Evolutionary conservation across 1,284 basidiomycete genomes (phyloP), one percentile per base, ranked within the genome.

Genomic region (Melampsora americana): DNA sequence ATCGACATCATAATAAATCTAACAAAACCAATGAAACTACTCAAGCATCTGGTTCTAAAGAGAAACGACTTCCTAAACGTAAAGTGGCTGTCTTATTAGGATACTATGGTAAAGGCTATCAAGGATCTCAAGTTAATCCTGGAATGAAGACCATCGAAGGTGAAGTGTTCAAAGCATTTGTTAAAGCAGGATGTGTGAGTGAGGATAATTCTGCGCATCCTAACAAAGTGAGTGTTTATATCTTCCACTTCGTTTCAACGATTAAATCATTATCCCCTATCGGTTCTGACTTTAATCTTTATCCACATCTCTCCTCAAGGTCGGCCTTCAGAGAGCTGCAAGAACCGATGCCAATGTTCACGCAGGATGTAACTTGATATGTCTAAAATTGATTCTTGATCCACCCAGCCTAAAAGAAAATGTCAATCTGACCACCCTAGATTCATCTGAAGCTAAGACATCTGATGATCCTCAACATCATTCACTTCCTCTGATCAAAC

Each of bases 301-400:
- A 7, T 39, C 26, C 44, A 7, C n/a, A 3, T n/a, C n/a, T n/a
- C n/a, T n/a, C n/a, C 44, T 26, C 50, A 53, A 92, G 92, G 91
- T 95, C 69, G 88, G 87, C 66, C 87, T 99, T 16, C 89, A 89
- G 61, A 88, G 96, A 50, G 92, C 95, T 1, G 96, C 96, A 6
- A 86, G 96, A 1, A 99, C 96, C 0, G 96, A 99, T 83, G 92
- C 95, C 0, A 96, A 96, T 23, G 96, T 99, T 5, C 95, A 98
- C 82, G 96, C 96, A 5, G 95, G 94, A 7, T 92, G 95, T 14
- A 99, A 99, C 82, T 86, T 93, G 35, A 89, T 81, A 30, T 79
- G 79, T 11, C 77, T 83, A n/a, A 83, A 83, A 66, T 77, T 83
- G 32, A 83, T 83, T 64, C 72, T 83, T 11, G 78, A 82, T 70